Evolutionary conservation across 768 basidiomycete genomes (phyloP), one percentile per base, ranked within the genome.

Genomic region (Cystobasidium onofrii): DNA sequence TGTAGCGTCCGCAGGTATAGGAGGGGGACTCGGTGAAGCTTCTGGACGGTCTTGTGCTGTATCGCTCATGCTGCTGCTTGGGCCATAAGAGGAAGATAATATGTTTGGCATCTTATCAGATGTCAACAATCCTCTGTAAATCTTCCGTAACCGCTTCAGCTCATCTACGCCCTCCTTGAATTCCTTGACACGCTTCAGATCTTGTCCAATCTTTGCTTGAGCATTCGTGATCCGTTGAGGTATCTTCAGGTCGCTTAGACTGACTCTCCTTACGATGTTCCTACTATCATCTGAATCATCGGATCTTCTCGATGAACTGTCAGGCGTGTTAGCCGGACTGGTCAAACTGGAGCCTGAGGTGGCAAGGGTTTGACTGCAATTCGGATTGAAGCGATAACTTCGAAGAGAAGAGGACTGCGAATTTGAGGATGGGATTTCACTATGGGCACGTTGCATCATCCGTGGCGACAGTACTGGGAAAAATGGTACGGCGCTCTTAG

Each of bases 141-240:
- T 23, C 15, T 29, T 44, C 23, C 43, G 1, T 1, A 64, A 57
- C 0, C n/a, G 23, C 23, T 69, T 67, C 27, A 70, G 43, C 31
- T 54, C 17, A 3, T 80, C 78, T 25, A 80, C 67, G 4, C 76
- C 78, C 55, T 75, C 39, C 2, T 78, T 79, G 60, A 80, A 80
- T 74, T 80, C 76, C 64, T 77, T 77, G 43, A 80, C 79, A 20
- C 78, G 46, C 31, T 77, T 75, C 3, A 80, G 54, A 44, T 78
- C 79, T 70, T 79, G 77, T 54, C 79, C 74, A 36, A 80, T 77
- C 74, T 77, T 78, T 33, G 74, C 76, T 74, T 80, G 80, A 13
- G 79, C 77, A n/a, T 64, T 75, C 43, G 76, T 77, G 54, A 80
- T 78, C 17, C 77, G 43, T 23, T 70, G 46, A 27, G 80, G 80